A percentile compares a stretch with the other conserved stretches of the same genome.
Conservation (phyloP, 179 eudicot genomes). For the Drosera spatulata region DNA sequence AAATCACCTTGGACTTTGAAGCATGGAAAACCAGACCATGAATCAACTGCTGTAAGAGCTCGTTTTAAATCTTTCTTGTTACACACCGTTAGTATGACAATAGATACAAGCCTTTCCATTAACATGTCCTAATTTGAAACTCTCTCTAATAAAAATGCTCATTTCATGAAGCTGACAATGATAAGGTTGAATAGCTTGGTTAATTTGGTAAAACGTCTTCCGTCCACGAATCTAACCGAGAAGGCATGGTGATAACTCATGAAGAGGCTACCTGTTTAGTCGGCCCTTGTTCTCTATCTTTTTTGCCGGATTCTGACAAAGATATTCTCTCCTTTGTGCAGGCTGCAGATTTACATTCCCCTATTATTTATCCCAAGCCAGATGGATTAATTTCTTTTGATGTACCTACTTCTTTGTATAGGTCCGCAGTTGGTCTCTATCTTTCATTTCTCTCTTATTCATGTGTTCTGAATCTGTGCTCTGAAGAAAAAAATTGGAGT, state of each 20-base stretch:
- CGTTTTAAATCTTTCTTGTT: not conserved
- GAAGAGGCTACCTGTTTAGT: no score
- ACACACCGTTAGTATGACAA: no score
- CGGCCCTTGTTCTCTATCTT: not conserved
- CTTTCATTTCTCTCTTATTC: not conserved
- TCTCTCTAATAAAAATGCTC: no score
- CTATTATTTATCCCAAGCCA: conserved; percentile 78
- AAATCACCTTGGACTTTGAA: conserved; percentile 70
- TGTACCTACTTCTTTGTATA: conserved; percentile 81
- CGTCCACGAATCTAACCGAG: no score
- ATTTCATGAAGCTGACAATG: no score
- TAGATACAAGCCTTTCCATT: no score
- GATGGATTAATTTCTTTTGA: conserved; percentile 86
- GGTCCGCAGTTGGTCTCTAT: conserved; percentile 29
- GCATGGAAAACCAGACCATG: conserved; percentile 92
- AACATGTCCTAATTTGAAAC: no score
- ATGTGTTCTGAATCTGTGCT: not conserved
- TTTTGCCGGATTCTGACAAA: not conserved
- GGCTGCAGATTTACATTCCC: conserved; percentile 63
- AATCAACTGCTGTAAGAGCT: conserved; percentile 59
- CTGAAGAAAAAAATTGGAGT: not conserved
- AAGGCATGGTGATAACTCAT: no score
- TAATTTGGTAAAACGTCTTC: no score
- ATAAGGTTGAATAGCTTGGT: no score
- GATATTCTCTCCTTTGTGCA: conserved; percentile 13